Conservation (phyloP, 495 filamentous ascomycete genomes). For the Penicillium samsonianum region DNA sequence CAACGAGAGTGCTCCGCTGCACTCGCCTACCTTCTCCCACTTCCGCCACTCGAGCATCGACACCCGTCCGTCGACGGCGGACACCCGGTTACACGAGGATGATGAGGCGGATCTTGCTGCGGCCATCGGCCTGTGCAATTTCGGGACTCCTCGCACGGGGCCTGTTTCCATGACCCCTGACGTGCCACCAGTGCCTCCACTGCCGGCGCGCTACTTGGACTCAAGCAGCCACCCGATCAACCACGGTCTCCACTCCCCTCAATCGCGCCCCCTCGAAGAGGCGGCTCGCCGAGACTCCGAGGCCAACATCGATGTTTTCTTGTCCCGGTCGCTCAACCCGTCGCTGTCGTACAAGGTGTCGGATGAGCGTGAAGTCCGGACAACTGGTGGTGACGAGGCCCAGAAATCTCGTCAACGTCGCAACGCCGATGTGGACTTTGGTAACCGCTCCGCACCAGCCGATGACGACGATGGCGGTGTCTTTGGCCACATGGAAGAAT, state of each 20-base stretch:
- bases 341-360: conserved; percentile 53
- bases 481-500: conserved; percentile 96
- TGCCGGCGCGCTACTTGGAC: conserved; percentile 60
- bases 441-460: conserved; percentile 61
- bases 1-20: conserved; percentile 45
- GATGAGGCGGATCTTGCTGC: conserved; percentile 78
- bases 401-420: conserved; percentile 50
- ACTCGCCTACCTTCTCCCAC: conserved; percentile 51
- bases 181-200: conserved; percentile 81
- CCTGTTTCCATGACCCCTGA: conserved; percentile 71
- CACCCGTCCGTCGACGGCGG: conserved; percentile 62
- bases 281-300: conserved; percentile 39
- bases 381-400: conserved; percentile 32
- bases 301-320: conserved; percentile 33
- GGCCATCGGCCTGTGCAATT: conserved; percentile 90
- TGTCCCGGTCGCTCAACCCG: conserved; percentile 46
- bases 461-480: conserved; percentile 95
- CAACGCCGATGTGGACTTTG: conserved; percentile 79
- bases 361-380: conserved; percentile 46
- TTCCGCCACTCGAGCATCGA: conserved; percentile 58
- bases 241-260: conserved; percentile 29
- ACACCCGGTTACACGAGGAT: conserved; percentile 55
- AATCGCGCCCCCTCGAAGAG: conserved; percentile 41
- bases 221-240: conserved; percentile 33
- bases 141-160: conserved; percentile 74